Base-by-base conservation (phyloP, 2,329 filamentous ascomycete species). In the Claviceps africana region DNA sequence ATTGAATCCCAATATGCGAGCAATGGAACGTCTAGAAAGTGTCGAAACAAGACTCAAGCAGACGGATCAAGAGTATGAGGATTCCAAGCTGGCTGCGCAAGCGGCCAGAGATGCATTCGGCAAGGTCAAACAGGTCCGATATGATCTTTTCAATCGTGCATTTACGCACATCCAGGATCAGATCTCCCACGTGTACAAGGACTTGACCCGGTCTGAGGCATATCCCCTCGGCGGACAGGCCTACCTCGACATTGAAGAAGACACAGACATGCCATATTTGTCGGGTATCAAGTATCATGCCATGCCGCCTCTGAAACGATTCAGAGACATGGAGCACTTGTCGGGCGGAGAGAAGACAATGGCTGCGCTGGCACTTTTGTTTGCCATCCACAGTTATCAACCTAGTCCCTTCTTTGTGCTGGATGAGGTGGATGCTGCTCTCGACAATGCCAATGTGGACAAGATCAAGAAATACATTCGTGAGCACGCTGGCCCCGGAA, bases 341-440 rank as follows among this genome's bases (percentile, higher is more conserved):
- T 95, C 88, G 1, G 93, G 93, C 61, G 93, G 93, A 52, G 93
- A 98, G 71, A 98, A 98, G 76, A 98, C 93, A 0, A 98, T 98
- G 84, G 93, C 93, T 1, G 93, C 93, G 15, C 75, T 98, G 40
- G 93, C 93, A n/a, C 76, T 98, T 42, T 78, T 98, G 4, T 98
- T 98, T 65, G 93, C 93, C 22, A 90, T 98, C 53, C 93, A 98
- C 72, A 90, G 85, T 54, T 98, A 91, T 72, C 90, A 96, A 65
- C 91, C 93, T 0, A 88, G 82, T 55, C 93, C 94, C 0, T 98
- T 98, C 74, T 98, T 98, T 67, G 93, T 98, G 35, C 81, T 98
- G 8, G 93, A 98, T 65, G 93, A 98, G 70, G 91, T 98, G 15
- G 93, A 98, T 65, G 94, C 93, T 10, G 94, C 93, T 42, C 78